Evolutionary conservation across 169 alveolate genomes (phyloP).

Genomic region (Eimeria brunetti): DNA sequence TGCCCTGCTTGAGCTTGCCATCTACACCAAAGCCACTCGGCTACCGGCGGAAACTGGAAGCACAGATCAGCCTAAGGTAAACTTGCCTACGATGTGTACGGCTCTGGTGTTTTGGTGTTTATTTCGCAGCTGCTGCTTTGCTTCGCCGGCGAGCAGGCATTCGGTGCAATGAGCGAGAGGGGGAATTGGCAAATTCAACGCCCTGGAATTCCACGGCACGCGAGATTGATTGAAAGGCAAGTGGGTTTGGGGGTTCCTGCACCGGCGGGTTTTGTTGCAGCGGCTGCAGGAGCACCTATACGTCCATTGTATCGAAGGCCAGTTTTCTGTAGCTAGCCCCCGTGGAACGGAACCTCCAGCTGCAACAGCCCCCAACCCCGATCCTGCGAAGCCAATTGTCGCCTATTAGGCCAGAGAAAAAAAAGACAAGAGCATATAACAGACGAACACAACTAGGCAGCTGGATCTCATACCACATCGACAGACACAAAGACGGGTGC

Average conservation of each 20-base stretch:
- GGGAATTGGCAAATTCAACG: slow-evolving; percentile 68
- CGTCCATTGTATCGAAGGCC: slow-evolving; percentile 83
- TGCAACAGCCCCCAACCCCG: slow-evolving; percentile 63
- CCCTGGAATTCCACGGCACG: slow-evolving; percentile 57
- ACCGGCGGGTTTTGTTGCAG: slow-evolving; percentile 61
- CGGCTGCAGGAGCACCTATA: too few relatives aligned
- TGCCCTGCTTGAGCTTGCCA: slow-evolving; percentile 91
- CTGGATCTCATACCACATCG: not conserved
- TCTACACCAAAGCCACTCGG: slow-evolving; percentile 78
- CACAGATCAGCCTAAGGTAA: slow-evolving; percentile 40
- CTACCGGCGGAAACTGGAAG: slow-evolving; percentile 72
- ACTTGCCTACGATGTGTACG: slow-evolving; percentile 7
- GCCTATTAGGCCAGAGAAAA: not conserved
- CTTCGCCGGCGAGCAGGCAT: not conserved
- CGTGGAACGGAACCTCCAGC: slow-evolving; percentile 85
- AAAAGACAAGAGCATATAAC: not conserved
- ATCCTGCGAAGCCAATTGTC: not conserved
- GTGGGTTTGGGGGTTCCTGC: slow-evolving; percentile 56
- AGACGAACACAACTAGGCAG: not conserved
- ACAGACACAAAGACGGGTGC: not conserved
- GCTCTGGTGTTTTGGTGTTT: not conserved
- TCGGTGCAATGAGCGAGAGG: slow-evolving; percentile 25
- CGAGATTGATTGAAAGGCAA: slow-evolving; percentile 35
- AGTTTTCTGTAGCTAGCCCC: slow-evolving; percentile 85
- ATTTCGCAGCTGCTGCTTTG: not conserved